Evolutionary conservation across 192 early-diverging fungal species (phyloP), one percentile per base, ranked within the genome.

Genomic region (Chytriomyces confervae): DNA sequence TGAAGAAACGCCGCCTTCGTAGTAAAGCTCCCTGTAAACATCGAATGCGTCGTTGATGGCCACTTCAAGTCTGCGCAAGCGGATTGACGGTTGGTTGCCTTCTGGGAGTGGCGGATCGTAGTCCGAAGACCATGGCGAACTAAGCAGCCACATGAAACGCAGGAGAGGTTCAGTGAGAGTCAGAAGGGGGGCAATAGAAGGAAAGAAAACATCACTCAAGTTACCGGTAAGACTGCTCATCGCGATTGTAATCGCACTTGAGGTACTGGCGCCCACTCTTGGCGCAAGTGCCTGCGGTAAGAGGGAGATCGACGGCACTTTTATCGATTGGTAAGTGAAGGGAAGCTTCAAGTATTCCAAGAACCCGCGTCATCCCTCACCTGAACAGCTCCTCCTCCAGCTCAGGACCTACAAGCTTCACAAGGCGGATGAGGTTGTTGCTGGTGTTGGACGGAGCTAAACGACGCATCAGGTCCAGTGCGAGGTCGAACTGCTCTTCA

Each of bases 61-160:
- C 36, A 93, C 73, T 78, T 99, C 97, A 7, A 99, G 90, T 80
- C 93, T 94, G 47, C 96, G 92, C 74, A 96, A 87, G 53, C 89
- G 88, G 13, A 90, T 70, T 6, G 95, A 93, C 7, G 97, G 96
- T 47, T 90, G 77, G 36, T 86, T 87, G 50, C 91, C 94, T 72
- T 97, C 97, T n/a, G 64, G 29, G n/a, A 84, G 24, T 45, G 92
- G 88, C 51, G 97, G 97, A 49, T 96, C 93, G 81, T 94, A 99
- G 72, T 96, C 91, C 80, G 96, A 96, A n/a, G 94, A 95, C 96
- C 96, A 98, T 50, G 97, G 97, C 18, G 97, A 99, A 77, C 97
- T 86, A 66, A 60, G 20, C 20, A n/a, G 11, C 72, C 16, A 36
- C 10, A 27, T 6, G 24, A 9, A 27, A 18, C 10, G 24, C n/a